Evolutionary conservation across 345 rosid genomes (phyloP).

Genomic region (Cardamine chenopodiifolia): DNA sequence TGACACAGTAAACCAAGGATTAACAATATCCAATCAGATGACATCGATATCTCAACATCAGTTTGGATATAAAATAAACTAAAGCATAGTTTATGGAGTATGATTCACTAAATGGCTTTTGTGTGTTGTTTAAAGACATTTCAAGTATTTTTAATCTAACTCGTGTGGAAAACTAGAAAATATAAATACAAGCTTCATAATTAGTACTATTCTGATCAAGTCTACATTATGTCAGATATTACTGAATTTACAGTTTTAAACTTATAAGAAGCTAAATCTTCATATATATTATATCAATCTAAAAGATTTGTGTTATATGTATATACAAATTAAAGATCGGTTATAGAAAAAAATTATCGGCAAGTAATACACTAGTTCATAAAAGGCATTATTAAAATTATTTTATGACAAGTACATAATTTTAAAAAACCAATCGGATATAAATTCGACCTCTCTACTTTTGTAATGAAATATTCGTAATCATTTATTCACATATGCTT

Average conservation of each 20-base stretch:
- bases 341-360: background rate
- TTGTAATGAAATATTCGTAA: background rate
- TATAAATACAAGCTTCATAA: background rate
- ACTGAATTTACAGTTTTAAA: background rate
- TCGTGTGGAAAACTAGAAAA: background rate
- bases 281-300: background rate
- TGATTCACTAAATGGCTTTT: constrained; percentile 31
- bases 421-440: background rate
- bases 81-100: background rate
- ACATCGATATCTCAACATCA: constrained; percentile 40
- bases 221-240: background rate
- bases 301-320: background rate
- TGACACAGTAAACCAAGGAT: constrained; percentile 12
- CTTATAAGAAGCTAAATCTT: background rate
- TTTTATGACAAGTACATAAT: background rate
- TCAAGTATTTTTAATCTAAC: constrained; percentile 3
- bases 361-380: background rate
- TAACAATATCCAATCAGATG: constrained; percentile 33
- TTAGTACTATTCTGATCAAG: background rate
- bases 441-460: background rate
- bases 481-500: constrained; percentile 2
- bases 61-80: background rate
- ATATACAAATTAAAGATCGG: background rate
- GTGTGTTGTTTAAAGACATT: constrained; percentile 19
- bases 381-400: background rate